Base-by-base conservation (phyloP, 2,329 filamentous ascomycete genomes). In the Pseudogymnoascus sp. region DNA sequence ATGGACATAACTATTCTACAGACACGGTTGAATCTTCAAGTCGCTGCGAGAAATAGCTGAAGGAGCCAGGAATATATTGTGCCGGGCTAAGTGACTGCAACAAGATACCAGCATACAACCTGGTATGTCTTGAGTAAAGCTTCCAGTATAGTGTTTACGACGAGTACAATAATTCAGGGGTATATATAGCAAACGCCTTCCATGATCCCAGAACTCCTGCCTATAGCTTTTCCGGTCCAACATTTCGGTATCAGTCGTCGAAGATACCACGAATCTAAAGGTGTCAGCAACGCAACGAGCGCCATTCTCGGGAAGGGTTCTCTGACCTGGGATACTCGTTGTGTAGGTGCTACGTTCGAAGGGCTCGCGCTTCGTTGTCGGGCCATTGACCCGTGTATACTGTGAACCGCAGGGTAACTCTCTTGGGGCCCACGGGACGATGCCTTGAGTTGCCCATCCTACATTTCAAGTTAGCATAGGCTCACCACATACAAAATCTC, bases 311-410 rank as follows among this genome's bases (percentile, higher is more conserved):
- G 55, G n/a, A 37, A n/a, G 63, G 77, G 71, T 59, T 73, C 76
- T 60, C 33, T 60, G 64, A 88, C 86, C 70, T 92, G 83, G 19
- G 88, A 89, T 31, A 92, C 77, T 62, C 83, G 82, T 72, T 93
- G 90, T 2, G 90, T 92, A 21, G 90, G 89, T 66, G 88, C 86
- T 62, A 92, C 70, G 2, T 80, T 66, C 39, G 71, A 69, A 14
- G 68, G 71, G n/a, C 61, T 63, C 31, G 19, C 45, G 59, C 23
- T 63, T 26, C 55, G 58, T 64, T 31, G 35, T 31, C 37, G 31
- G 23, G 37, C 59, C 59, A 43, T 61, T 61, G 33, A 61, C 16
- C 58, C 58, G 23, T 41, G 58, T 38, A 38, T 61, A 60, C 61
- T 62, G n/a, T 66, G 63, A 16, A 39, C 26, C 6, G 35, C 38